A percentile compares a stretch with the other conserved stretches of the same genome.
Conservation (phyloP, 1,284 basidiomycete genomes). For the Boletus smithii region DNA sequence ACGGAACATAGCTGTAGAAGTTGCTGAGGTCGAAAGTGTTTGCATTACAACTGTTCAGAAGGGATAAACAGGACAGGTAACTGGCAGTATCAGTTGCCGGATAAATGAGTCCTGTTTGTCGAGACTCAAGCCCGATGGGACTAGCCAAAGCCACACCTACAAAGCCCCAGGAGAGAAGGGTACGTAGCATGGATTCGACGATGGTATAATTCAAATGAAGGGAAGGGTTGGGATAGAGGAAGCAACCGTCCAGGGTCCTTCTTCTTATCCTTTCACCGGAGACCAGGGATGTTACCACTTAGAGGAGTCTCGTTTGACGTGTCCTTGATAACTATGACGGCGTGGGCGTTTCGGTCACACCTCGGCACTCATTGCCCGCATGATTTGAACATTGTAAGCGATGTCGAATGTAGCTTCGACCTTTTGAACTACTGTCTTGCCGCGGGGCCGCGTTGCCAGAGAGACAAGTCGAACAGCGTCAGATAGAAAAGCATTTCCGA, state of each 20-base stretch:
- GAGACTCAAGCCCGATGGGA: slow-evolving; percentile 10
- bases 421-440: too few species aligned
- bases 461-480: too few species aligned
- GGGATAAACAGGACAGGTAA: slow-evolving; percentile 16
- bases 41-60: slow-evolving; percentile 21
- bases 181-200: slow-evolving; percentile 1
- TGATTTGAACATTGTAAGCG: too few species aligned
- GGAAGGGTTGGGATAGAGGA: background rate
- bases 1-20: slow-evolving; percentile 21
- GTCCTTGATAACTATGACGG: background rate
- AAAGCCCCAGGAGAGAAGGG: slow-evolving; percentile 5
- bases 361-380: background rate
- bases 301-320: too few species aligned
- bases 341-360: background rate
- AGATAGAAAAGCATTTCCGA: too few species aligned
- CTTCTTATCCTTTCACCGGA: too few species aligned
- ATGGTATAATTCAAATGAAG: background rate
- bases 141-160: slow-evolving; percentile 4
- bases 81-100: background rate
- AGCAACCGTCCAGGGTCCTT: too few species aligned
- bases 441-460: too few species aligned
- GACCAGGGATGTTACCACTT: too few species aligned
- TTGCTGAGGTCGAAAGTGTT: slow-evolving; percentile 16
- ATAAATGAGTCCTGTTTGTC: slow-evolving; percentile 11
- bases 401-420: too few species aligned